Evolutionary conservation across 441 rosid genomes (phyloP).

Genomic region (Brassica hybrid): DNA sequence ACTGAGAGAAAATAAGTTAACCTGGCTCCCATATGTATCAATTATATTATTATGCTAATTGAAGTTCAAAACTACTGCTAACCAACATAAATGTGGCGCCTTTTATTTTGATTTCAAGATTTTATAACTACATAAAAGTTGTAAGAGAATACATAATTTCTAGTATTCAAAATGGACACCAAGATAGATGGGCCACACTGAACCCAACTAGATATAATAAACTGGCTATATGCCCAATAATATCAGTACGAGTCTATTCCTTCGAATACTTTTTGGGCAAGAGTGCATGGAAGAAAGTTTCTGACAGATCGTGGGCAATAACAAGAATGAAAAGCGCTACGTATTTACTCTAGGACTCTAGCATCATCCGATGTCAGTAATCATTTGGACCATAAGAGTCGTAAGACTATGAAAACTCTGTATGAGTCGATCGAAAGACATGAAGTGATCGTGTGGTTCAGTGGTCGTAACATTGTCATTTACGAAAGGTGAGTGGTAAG

Average conservation of each 20-base stretch:
- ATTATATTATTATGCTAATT: neutral
- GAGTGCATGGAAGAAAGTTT: neutral
- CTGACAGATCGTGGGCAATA: neutral
- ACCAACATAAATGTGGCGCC: neutral
- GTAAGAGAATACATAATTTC: neutral
- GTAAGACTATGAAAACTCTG: neutral
- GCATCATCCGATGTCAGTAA: neutral
- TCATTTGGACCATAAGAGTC: conserved; percentile 6
- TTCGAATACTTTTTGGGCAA: neutral
- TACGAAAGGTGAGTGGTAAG: neutral
- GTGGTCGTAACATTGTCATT: neutral
- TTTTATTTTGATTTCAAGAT: conserved; percentile 1
- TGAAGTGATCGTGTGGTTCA: neutral
- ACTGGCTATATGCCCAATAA: neutral
- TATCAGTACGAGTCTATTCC: neutral
- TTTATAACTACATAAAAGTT: neutral
- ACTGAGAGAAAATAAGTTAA: neutral
- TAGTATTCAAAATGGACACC: neutral
- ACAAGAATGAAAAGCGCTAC: neutral
- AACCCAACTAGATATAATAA: neutral
- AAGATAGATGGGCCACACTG: neutral
- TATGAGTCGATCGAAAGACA: neutral
- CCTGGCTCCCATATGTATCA: neutral
- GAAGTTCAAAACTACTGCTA: neutral
- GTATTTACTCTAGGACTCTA: neutral